Conservation (phyloP, 768 basidiomycete genomes). For the Boletus bicolor region DNA sequence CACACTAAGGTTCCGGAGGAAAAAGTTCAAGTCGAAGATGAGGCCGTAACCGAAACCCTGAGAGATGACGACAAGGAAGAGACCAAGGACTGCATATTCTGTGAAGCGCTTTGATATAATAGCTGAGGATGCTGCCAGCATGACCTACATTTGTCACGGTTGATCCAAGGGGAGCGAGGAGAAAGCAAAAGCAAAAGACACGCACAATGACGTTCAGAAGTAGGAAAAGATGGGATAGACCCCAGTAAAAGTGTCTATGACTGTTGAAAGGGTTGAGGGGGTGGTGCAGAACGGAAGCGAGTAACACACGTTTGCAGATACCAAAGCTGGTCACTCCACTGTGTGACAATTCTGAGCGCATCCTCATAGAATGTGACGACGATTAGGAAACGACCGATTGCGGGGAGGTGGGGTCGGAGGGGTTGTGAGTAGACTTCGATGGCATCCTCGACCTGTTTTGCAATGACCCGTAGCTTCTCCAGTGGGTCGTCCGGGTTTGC, state of each 20-base stretch:
- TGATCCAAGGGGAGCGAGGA: neutral
- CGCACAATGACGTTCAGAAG: conserved; percentile 87
- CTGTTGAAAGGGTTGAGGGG: conserved; percentile 39
- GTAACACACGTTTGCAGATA: conserved; percentile 86
- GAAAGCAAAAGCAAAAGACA: conserved; percentile 10
- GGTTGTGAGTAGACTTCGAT: conserved; percentile 93
- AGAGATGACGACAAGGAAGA: conserved; percentile 86
- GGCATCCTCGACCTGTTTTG: conserved; percentile 82
- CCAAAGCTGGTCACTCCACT: conserved; percentile 98
- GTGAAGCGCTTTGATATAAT: conserved; percentile 86
- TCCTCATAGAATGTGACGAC: conserved; percentile 99
- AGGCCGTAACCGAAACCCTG: conserved; percentile 99
- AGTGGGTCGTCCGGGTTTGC: conserved; percentile 80
- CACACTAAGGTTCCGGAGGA: conserved; percentile 97
- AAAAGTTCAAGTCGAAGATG: conserved; percentile 99
- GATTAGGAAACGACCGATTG: conserved; percentile 93
- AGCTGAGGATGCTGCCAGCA: conserved; percentile 80
- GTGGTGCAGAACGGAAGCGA: neutral
- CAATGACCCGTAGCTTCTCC: conserved; percentile 68
- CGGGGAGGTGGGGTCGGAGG: conserved; percentile 88
- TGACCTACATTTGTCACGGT: conserved; percentile 53
- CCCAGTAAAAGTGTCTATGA: conserved; percentile 95
- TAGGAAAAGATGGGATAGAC: conserved; percentile 91
- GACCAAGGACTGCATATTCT: conserved; percentile 86
- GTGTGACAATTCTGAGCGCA: conserved; percentile 86